Conservation (phyloP, 2,329 filamentous ascomycete species). For the Ascochyta koolunga region DNA sequence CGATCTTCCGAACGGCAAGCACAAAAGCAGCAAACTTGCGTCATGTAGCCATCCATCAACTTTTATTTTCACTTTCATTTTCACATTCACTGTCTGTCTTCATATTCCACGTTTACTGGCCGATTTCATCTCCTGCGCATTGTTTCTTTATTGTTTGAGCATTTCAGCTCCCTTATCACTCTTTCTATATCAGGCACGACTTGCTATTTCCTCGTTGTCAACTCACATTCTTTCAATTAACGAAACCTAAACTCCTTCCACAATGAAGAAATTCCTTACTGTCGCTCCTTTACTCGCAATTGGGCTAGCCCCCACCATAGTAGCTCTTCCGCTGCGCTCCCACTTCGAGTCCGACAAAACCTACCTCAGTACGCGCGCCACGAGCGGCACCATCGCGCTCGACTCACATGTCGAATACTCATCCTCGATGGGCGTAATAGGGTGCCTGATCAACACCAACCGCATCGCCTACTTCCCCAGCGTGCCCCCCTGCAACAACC, state of each 20-base stretch:
- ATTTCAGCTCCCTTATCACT: conserved; percentile 1
- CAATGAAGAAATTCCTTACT: conserved; percentile 3
- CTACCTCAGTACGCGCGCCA: neutral
- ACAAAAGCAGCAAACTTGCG: neutral
- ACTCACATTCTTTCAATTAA: neutral
- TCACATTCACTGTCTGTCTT: neutral
- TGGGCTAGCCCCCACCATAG: neutral
- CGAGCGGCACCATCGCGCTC: neutral
- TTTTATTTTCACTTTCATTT: neutral
- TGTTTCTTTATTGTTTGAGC: neutral
- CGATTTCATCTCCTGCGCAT: neutral
- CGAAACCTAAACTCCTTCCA: conserved; percentile 1
- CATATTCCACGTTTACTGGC: neutral
- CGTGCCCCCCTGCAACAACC: conserved; percentile 60
- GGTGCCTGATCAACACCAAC: conserved; percentile 66
- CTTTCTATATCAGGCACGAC: conserved; percentile 4
- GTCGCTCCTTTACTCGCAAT: neutral
- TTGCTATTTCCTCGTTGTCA: neutral
- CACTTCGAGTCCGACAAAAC: neutral
- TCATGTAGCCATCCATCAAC: neutral
- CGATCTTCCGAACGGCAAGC: neutral
- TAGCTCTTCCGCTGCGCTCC: conserved; percentile 1
- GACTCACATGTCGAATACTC: conserved; percentile 59
- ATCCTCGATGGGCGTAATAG: conserved; percentile 64
- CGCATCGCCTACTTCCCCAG: conserved; percentile 67